Evolutionary conservation across 371 early-diverging fungal genomes (phyloP).

Genomic region (Entomophthora muscae): DNA sequence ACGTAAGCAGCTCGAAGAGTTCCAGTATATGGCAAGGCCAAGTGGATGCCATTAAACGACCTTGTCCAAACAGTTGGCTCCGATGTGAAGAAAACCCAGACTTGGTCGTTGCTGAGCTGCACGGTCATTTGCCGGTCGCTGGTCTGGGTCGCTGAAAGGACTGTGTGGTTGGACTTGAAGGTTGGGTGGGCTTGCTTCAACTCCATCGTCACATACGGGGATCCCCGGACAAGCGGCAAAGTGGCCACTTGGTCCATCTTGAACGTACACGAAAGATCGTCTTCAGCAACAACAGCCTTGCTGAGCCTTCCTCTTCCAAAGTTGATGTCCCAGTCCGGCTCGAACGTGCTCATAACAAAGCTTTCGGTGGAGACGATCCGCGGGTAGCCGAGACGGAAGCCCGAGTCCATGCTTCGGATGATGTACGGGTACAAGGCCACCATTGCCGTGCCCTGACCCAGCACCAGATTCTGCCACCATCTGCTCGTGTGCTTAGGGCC

Average conservation of each 20-base stretch:
- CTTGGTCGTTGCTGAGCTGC: background rate
- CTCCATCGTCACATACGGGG: slow-evolving; percentile 16
- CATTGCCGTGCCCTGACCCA: slow-evolving; percentile 14
- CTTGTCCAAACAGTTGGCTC: background rate
- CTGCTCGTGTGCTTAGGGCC: slow-evolving; percentile 17
- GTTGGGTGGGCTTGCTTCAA: slow-evolving; percentile 9
- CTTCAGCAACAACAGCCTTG: slow-evolving; percentile 3
- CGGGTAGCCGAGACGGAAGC: background rate
- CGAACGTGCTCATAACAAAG: slow-evolving; percentile 4
- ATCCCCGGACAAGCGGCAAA: slow-evolving; percentile 18
- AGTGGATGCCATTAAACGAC: background rate
- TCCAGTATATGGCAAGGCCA: background rate
- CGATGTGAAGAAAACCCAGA: background rate
- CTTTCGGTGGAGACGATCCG: slow-evolving; percentile 8
- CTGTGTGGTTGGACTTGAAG: slow-evolving; percentile 17
- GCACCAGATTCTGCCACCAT: slow-evolving; percentile 25
- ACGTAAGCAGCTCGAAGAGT: slow-evolving; percentile 6
- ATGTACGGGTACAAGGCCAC: slow-evolving; percentile 22
- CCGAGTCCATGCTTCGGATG: slow-evolving; percentile 6
- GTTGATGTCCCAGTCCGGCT: background rate
- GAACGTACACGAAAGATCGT: slow-evolving; percentile 13
- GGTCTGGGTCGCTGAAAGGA: slow-evolving; percentile 9
- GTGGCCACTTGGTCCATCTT: background rate
- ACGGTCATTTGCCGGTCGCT: background rate
- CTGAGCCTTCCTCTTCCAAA: too few species aligned